Conservation (phyloP, 2,329 filamentous ascomycete genomes). For the Cryphonectria radicalis region DNA sequence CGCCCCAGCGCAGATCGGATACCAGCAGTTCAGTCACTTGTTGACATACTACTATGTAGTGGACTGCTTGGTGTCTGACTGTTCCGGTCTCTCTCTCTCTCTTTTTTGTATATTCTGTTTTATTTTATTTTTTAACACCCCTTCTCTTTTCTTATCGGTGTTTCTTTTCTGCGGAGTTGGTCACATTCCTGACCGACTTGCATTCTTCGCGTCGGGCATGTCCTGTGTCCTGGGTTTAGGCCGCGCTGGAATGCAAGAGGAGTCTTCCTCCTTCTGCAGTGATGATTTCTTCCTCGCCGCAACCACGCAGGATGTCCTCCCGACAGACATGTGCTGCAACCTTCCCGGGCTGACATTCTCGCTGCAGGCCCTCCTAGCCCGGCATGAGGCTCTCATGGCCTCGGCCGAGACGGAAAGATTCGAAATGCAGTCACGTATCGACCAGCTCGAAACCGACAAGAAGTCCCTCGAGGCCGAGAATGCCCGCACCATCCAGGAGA, state of each 20-base stretch:
- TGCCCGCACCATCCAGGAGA: constrained; percentile 78
- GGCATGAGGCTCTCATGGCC: constrained; percentile 93
- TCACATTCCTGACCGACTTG: constrained; percentile 34
- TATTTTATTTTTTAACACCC: too few species aligned
- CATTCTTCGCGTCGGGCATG: constrained; percentile 8
- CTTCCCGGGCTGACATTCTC: constrained; percentile 70
- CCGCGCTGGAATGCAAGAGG: constrained; percentile 10
- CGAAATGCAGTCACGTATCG: constrained; percentile 73
- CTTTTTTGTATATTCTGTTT: too few species aligned
- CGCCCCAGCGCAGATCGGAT: neutral
- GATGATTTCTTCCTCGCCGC: constrained; percentile 10
- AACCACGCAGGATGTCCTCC: constrained; percentile 26
- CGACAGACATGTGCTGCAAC: constrained; percentile 3
- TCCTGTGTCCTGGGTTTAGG: constrained; percentile 17
- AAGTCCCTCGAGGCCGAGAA: constrained; percentile 76
- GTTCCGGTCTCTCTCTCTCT: neutral
- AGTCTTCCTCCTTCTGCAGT: neutral
- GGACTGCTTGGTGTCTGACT: neutral
- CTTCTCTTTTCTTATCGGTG: neutral
- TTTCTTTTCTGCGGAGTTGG: constrained; percentile 9
- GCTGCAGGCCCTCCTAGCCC: constrained; percentile 83
- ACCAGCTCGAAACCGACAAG: constrained; percentile 76
- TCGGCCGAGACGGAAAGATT: constrained; percentile 86
- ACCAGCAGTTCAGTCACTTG: neutral
- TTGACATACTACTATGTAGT: constrained; percentile 1